Conservation (phyloP, 129 eudicot species). For the Artemisia annua region DNA sequence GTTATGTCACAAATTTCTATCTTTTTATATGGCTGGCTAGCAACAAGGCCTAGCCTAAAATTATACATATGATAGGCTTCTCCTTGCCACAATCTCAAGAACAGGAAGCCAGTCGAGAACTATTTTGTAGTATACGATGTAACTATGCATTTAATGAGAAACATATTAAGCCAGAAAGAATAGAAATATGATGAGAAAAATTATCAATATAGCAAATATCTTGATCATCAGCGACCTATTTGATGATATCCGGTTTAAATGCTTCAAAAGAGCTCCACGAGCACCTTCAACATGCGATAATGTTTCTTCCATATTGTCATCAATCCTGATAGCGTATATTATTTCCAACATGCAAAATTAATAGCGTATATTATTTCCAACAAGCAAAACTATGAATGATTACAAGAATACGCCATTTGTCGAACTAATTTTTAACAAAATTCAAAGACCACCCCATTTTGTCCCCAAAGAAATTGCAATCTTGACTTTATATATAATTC, state of each 20-base stretch:
- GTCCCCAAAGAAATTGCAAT: not conserved
- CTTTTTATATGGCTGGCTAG: conserved; percentile 19
- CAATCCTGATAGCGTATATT: conserved; percentile 54
- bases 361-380: not conserved
- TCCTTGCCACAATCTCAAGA: no score
- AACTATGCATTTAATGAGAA: conserved; percentile 6
- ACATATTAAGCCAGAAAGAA: conserved; percentile 55
- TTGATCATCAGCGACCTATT: conserved; percentile 84
- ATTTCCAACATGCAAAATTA: not conserved
- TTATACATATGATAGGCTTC: not conserved
- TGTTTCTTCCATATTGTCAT: conserved; percentile 92
- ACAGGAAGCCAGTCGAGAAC: not conserved
- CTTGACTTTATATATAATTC: not conserved
- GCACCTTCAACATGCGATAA: conserved; percentile 86
- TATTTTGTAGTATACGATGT: not conserved
- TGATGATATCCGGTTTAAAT: conserved; percentile 70
- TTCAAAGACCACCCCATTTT: conserved; percentile 1
- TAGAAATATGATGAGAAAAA: conserved; percentile 63
- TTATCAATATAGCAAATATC: conserved; percentile 48
- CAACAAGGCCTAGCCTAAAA: not conserved
- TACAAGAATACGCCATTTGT: no score
- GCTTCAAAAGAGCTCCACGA: conserved; percentile 60
- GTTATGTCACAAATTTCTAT: conserved; percentile 14
- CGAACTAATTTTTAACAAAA: no score
- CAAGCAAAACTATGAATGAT: no score